A percentile compares a stretch with the other conserved stretches of the same genome.
These are phyloP conservation scores for Spergularia azorica DNA, from an alignment of 179 eudicot species.

Conservation along the genomic window DNA sequence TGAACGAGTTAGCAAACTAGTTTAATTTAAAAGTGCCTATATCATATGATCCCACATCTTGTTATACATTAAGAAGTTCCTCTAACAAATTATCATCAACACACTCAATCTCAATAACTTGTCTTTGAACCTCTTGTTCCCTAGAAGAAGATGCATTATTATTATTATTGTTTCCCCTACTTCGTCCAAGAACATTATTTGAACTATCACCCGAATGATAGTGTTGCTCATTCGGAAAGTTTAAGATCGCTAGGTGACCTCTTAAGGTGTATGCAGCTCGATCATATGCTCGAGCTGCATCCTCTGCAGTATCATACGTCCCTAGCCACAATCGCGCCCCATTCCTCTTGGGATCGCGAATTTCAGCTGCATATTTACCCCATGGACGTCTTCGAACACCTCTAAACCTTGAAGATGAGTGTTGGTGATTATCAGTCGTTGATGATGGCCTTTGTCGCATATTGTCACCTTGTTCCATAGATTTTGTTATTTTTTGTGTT, in stretches of 20 bases:
- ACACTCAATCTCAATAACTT: slow-evolving; percentile 62
- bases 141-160: slow-evolving; percentile 3
- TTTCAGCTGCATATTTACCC: slow-evolving; percentile 61
- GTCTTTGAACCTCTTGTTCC: slow-evolving; percentile 18
- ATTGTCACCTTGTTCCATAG: slow-evolving; percentile 32
- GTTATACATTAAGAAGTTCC: slow-evolving; percentile 52
- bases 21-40: not conserved
- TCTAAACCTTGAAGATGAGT: slow-evolving; percentile 32
- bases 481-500: not conserved
- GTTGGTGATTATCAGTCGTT: not conserved
- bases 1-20: not conserved
- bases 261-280: slow-evolving; percentile 43
- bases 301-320: slow-evolving; percentile 50
- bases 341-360: slow-evolving; percentile 45
- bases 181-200: slow-evolving; percentile 10
- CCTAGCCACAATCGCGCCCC: slow-evolving; percentile 57
- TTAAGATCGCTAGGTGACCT: slow-evolving; percentile 50
- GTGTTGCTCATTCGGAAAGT: slow-evolving; percentile 51
- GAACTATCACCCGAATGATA: slow-evolving; percentile 25
- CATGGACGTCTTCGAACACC: slow-evolving; percentile 51
- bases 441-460: not conserved
- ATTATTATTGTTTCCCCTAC: not conserved
- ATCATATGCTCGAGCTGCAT: slow-evolving; percentile 58
- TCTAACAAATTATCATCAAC: slow-evolving; percentile 64
- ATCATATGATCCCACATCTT: slow-evolving; percentile 3